Base-by-base conservation (phyloP, 2,329 filamentous ascomycete genomes). In the Fusarium sp. region DNA sequence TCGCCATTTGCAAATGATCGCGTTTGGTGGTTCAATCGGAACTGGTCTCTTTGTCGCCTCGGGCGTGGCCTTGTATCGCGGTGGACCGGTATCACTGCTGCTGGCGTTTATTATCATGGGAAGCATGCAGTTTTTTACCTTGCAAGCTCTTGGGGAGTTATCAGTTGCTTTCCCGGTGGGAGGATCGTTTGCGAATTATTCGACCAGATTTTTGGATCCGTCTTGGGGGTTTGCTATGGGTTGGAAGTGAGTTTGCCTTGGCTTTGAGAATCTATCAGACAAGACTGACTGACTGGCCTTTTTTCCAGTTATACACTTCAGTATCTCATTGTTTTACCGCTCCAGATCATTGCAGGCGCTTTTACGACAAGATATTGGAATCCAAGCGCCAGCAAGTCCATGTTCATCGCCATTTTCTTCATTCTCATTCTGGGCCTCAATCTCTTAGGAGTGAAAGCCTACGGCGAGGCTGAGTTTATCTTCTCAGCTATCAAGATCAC, bases 141-240 rank as follows among this genome's bases (percentile, higher is more conserved):
- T 96, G 46, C 94, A 97, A 74, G 93, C 94, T 0, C 83, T 98
- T 17, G 94, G 95, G 58, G 95, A 98, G 78, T 87, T 98, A 78
- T 92, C 94, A 15, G 94, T 97, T 18, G 80, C 93, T 9, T 97
- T 95, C 72, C 94, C 94, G 3, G 91, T 97, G 18, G 92, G 94
- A 21, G 95, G 94, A 45, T 96, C 93, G 2, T 97, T 97, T 77
- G 92, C 93, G 2, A 90, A 93, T 15, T 97, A 94, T 79, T 96
- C 94, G 17, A 97, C 93, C 17, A 88, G 95, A 17, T 97, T 97
- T 75, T 80, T 98, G n/a, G 94, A 97, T 76, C 95, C 94, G 1
- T 94, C 94, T 1, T 97, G 93, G 93, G 94, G 93, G 0, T 97
- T 97, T 76, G 92, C 93, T 27, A 96, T 97, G 92, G 94, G 93